Conservation (phyloP, 306 rosid genomes). For the Prunus campanulata region DNA sequence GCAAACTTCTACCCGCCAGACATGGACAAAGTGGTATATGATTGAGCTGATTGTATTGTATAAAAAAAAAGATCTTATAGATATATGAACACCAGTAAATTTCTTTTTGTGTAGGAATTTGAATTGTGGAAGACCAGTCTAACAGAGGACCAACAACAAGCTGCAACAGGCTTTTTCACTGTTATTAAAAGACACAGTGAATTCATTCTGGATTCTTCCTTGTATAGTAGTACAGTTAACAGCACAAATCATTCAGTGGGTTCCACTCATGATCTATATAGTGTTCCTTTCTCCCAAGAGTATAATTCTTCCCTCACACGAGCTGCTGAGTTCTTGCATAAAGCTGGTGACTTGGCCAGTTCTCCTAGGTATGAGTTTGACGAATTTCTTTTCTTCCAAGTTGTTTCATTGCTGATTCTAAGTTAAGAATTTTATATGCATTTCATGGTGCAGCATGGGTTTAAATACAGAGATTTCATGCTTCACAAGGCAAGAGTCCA, state of each 20-base stretch:
- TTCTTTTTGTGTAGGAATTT: slow-evolving; percentile 67
- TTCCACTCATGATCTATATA: slow-evolving; percentile 49
- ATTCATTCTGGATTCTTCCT: slow-evolving; percentile 47
- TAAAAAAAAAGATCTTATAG: slow-evolving; percentile 2
- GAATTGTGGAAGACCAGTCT: slow-evolving; percentile 72
- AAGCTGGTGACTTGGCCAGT: slow-evolving; percentile 69
- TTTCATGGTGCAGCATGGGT: not conserved
- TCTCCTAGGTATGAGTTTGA: slow-evolving; percentile 55
- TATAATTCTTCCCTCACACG: slow-evolving; percentile 57
- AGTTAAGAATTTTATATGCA: not conserved
- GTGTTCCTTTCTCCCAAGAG: slow-evolving; percentile 75
- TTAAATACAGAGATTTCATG: not conserved
- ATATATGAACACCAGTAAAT: slow-evolving; percentile 15
- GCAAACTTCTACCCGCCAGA: slow-evolving; percentile 97
- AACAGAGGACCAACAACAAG: slow-evolving; percentile 52
- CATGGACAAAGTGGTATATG: slow-evolving; percentile 82
- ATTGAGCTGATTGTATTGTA: slow-evolving; percentile 15
- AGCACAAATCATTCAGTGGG: slow-evolving; percentile 16
- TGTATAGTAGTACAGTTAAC: slow-evolving; percentile 18
- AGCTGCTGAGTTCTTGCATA: slow-evolving; percentile 78
- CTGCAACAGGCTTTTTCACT: slow-evolving; percentile 72
- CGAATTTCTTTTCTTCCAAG: slow-evolving; percentile 8
- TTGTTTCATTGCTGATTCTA: not conserved
- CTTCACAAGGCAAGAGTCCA: not conserved
- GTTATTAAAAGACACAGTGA: slow-evolving; percentile 74